Percentiles rank a stretch among this genome's conserved stretches.
These are phyloP conservation scores for Parietaria judaica DNA, from an alignment of 306 rosid species.

Conservation along the genomic window DNA sequence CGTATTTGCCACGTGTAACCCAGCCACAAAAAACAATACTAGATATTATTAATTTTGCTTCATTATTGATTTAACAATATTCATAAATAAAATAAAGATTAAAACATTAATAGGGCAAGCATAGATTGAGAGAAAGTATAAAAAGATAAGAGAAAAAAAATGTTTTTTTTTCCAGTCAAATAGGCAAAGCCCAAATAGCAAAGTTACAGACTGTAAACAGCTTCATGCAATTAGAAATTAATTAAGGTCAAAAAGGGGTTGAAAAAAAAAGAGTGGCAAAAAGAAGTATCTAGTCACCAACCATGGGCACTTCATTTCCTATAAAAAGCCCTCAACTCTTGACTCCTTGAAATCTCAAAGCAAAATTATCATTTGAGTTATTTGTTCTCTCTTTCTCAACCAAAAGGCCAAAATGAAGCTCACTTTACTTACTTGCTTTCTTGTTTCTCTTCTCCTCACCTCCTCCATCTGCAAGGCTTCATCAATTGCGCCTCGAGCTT, in stretches of 20 bases:
- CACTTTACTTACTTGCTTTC: conserved; percentile 28
- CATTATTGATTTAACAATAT: too few relatives aligned
- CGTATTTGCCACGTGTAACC: conserved; percentile 12
- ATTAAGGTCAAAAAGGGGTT: not conserved
- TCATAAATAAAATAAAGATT: too few relatives aligned
- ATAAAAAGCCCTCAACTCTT: conserved; percentile 11
- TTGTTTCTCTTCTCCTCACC: conserved; percentile 47
- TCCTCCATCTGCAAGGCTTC: conserved; percentile 42
- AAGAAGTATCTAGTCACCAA: not conserved
- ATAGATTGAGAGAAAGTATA: too few relatives aligned
- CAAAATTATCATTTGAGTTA: not conserved
- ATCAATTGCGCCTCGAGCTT: conserved; percentile 21
- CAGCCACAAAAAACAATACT: not conserved
- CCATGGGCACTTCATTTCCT: conserved; percentile 2
- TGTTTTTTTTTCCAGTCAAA: not conserved
- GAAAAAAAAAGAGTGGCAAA: not conserved
- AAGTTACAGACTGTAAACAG: conserved; percentile 13
- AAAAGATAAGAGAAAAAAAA: not conserved
- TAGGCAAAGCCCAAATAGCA: conserved; percentile 2
- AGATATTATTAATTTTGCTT: not conserved
- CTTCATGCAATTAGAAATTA: not conserved
- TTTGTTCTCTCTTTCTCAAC: not conserved
- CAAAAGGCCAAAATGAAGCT: conserved; percentile 40
- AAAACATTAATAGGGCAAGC: too few relatives aligned
- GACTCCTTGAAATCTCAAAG: not conserved